Conservation (phyloP, 2,329 filamentous ascomycete genomes). For the Talaromyces piceae region DNA sequence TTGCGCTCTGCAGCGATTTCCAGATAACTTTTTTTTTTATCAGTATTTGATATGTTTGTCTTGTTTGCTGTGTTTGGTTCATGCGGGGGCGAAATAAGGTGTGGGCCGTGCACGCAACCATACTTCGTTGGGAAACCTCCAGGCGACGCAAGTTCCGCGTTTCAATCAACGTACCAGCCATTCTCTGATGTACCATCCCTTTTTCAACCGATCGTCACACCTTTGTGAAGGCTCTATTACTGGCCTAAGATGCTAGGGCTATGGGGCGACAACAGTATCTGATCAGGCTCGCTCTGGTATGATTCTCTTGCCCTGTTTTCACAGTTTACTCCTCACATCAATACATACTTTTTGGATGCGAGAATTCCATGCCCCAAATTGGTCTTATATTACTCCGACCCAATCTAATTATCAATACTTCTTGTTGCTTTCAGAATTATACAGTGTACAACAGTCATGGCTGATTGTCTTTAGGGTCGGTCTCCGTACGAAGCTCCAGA, state of each 20-base stretch:
- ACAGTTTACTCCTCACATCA: not conserved
- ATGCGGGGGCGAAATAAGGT: constrained; percentile 26
- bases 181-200: not conserved
- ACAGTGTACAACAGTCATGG: constrained; percentile 15
- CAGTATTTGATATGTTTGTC: constrained; percentile 9
- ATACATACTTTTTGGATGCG: not conserved
- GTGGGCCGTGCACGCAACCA: constrained; percentile 21
- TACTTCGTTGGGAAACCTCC: constrained; percentile 3
- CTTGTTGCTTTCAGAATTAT: not conserved
- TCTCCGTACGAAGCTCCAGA: constrained; percentile 41
- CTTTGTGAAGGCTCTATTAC: not conserved
- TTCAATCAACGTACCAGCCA: not conserved
- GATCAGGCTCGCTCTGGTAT: constrained; percentile 40
- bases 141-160: not conserved
- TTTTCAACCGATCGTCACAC: not conserved
- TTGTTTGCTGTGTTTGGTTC: constrained; percentile 29
- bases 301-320: constrained; percentile 11
- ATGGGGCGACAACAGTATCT: constrained; percentile 42
- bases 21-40: constrained; percentile 26
- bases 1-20: constrained; percentile 3
- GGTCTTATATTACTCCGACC: no score
- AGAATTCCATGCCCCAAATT: not conserved
- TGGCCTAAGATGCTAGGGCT: not conserved
- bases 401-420: no score
- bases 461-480: constrained; percentile 28